Evolutionary conservation across 441 rosid genomes (phyloP).

Genomic region (Corymbia citriodora): DNA sequence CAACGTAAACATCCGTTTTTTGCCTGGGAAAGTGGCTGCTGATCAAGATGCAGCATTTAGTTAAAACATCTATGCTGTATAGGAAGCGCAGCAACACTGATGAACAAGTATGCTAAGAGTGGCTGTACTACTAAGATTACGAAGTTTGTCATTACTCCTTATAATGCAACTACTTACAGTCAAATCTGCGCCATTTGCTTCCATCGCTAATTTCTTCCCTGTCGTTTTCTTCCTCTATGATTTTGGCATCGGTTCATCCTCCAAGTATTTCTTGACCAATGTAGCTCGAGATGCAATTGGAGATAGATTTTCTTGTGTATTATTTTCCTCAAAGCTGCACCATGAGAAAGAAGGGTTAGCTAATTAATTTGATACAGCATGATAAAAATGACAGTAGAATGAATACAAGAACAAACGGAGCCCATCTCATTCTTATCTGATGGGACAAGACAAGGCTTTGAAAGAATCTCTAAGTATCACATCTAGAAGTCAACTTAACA

Average conservation of each 20-base stretch:
- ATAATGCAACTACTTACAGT: slow-evolving; percentile 19
- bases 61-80: neutral
- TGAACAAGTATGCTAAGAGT: neutral
- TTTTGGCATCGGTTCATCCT: neutral
- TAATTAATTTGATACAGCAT: neutral
- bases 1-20: neutral
- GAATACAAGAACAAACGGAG: neutral
- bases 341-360: neutral
- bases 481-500: neutral
- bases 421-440: neutral
- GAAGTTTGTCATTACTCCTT: neutral
- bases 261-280: neutral
- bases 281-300: neutral
- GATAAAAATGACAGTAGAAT: neutral
- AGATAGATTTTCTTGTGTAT: neutral
- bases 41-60: neutral
- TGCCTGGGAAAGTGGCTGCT: neutral
- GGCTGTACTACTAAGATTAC: neutral
- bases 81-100: neutral
- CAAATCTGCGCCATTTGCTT: slow-evolving; percentile 18
- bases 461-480: neutral
- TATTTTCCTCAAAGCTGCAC: neutral
- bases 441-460: neutral
- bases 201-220: neutral
- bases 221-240: neutral